phyloP scores from a whole-genome alignment of 305 asterid genomes.

The Ilex paraguariensis region DNA sequence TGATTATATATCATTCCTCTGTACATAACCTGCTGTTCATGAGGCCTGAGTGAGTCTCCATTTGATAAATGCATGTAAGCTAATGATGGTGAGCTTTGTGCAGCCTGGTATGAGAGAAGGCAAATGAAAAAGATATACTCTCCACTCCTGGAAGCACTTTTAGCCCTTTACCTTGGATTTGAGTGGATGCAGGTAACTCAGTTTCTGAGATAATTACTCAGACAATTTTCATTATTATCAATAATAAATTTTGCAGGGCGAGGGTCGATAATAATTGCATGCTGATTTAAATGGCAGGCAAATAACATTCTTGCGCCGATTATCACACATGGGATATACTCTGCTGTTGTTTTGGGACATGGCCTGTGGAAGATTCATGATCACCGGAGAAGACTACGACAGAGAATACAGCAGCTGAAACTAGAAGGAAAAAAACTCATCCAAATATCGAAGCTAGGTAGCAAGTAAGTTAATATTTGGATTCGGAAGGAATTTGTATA shows the following conservation, averaged over 20 bases:
- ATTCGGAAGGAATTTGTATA: too few species aligned
- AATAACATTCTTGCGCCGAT: conserved; percentile 85
- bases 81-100: conserved; percentile 7
- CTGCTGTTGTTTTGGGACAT: conserved; percentile 76
- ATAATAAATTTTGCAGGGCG: background rate
- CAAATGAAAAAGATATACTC: conserved; percentile 96
- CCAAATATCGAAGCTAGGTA: conserved; percentile 24
- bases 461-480: too few species aligned
- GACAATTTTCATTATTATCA: background rate
- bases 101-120: conserved; percentile 95
- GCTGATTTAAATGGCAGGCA: conserved; percentile 40
- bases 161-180: conserved; percentile 91
- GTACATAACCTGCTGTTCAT: too few species aligned
- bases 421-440: conserved; percentile 33
- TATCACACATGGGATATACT: conserved; percentile 87
- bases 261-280: background rate
- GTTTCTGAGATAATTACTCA: background rate
- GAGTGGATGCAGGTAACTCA: conserved; percentile 86
- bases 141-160: conserved; percentile 69
- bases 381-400: conserved; percentile 67
- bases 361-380: conserved; percentile 93
- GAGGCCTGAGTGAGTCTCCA: too few species aligned
- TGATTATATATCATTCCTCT: too few species aligned
- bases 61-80: too few species aligned
- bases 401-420: conserved; percentile 70